phyloP scores from a whole-genome alignment of 2,329 filamentous ascomycete genomes.

The Pseudonectria foliicola region DNA sequence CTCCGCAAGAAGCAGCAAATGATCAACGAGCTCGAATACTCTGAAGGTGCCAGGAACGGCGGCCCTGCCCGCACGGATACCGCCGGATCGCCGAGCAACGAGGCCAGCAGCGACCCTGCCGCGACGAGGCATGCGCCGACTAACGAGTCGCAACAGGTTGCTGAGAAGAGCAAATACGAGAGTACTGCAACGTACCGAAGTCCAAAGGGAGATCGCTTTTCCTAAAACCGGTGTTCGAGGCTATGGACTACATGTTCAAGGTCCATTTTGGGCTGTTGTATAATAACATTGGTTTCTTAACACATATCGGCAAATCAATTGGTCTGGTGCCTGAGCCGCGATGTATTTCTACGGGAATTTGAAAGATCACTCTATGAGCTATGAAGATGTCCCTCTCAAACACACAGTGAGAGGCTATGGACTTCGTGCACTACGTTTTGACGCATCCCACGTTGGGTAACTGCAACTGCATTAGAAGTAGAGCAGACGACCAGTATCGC shows the following conservation, averaged over 20 bases:
- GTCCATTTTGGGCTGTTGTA: not conserved
- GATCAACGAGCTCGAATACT: constrained; percentile 47
- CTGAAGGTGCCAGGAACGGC: constrained; percentile 31
- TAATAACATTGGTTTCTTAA: not conserved
- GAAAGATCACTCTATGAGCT: no score
- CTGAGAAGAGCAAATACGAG: constrained; percentile 88
- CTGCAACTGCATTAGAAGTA: no score
- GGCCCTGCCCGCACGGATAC: constrained; percentile 52
- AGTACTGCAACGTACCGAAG: constrained; percentile 66
- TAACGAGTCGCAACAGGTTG: constrained; percentile 57
- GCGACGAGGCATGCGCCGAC: constrained; percentile 74
- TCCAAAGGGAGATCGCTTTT: constrained; percentile 81
- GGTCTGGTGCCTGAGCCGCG: no score
- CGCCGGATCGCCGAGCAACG: constrained; percentile 58
- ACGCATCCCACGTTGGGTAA: no score
- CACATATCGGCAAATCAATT: no score
- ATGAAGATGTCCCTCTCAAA: no score
- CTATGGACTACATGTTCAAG: not conserved
- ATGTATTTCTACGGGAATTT: no score
- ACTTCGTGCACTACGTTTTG: no score
- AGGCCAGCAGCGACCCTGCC: constrained; percentile 73
- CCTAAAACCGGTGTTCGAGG: constrained; percentile 28
- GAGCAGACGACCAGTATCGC: no score
- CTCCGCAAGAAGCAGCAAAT: constrained; percentile 56
- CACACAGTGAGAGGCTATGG: no score